Evolutionary conservation across 345 rosid genomes (phyloP).

Genomic region (Excoecaria agallocha): DNA sequence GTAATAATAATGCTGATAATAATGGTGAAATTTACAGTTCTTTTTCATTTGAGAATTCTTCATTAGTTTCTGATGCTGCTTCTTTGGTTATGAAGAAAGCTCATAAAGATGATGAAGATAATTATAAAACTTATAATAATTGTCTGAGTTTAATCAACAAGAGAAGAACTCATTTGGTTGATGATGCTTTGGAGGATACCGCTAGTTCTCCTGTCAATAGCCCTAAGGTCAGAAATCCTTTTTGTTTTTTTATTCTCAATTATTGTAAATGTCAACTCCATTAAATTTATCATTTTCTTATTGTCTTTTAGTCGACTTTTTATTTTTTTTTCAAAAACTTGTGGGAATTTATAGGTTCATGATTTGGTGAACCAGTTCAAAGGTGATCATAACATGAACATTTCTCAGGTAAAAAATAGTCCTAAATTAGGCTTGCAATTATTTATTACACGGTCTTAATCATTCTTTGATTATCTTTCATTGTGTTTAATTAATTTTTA

Average conservation of each 20-base stretch:
- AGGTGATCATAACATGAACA: constrained; percentile 12
- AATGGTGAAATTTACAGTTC: background rate
- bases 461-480: background rate
- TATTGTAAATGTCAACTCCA: background rate
- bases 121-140: background rate
- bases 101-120: background rate
- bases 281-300: background rate
- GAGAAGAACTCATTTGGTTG: constrained; percentile 29
- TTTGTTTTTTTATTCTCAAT: background rate
- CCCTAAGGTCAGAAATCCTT: constrained; percentile 36
- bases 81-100: constrained; percentile 25
- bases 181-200: constrained; percentile 58
- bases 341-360: constrained; percentile 26
- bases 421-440: background rate
- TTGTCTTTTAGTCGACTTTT: background rate
- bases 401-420: constrained; percentile 20
- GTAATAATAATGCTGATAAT: constrained; percentile 1
- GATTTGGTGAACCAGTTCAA: constrained; percentile 29
- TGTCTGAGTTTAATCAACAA: constrained; percentile 32
- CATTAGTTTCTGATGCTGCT: constrained; percentile 46
- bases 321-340: background rate
- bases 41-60: constrained; percentile 24
- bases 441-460: background rate
- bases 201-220: constrained; percentile 54
- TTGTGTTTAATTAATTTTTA: background rate